Evolutionary conservation across 176 grass and related monocot species (phyloP).

Genomic region (barley (Hordeum vulgare)): MorexV3_pseudomolecules_assembly NC_058523.1:64127227-64127726

Average conservation of each 20-base stretch:
- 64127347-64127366: neutral
- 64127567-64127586: slow-evolving; percentile 35
- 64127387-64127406: slow-evolving; percentile 35
- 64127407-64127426: slow-evolving; percentile 32
- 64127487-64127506: slow-evolving; percentile 20
- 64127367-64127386: slow-evolving; percentile 7
- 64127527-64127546: slow-evolving; percentile 33
- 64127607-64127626: neutral
- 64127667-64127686: slow-evolving; percentile 94
- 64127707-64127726: neutral
- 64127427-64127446: slow-evolving; percentile 23
- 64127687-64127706: slow-evolving; percentile 92
- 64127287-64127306: slow-evolving; percentile 66
- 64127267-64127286: slow-evolving; percentile 57
- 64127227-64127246: slow-evolving; percentile 48
- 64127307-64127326: slow-evolving; percentile 60
- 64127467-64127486: slow-evolving; percentile 6
- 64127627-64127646: slow-evolving; percentile 44
- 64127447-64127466: slow-evolving; percentile 22
- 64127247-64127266: slow-evolving; percentile 46
- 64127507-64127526: slow-evolving; percentile 14
- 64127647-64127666: slow-evolving; percentile 89
- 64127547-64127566: slow-evolving; percentile 43
- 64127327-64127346: slow-evolving; percentile 9
- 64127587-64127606: neutral